Conservation (phyloP, 208 protist species). For the Trichomonas gallinae region DNA sequence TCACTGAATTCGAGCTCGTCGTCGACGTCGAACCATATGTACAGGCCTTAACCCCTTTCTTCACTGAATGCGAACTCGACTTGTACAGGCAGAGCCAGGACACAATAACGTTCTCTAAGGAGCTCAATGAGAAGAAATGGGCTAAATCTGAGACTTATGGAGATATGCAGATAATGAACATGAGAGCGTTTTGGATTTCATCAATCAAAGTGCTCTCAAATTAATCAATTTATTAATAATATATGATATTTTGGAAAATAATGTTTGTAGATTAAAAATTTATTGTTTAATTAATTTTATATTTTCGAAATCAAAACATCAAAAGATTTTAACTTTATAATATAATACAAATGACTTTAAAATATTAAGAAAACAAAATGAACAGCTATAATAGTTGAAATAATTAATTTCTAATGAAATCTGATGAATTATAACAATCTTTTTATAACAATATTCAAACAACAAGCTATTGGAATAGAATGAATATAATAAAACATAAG, state of each 20-base stretch:
- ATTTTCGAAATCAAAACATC: too few species aligned
- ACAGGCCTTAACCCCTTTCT: background rate
- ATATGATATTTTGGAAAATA: background rate
- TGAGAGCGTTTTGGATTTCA: background rate
- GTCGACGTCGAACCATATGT: background rate
- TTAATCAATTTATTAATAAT: background rate
- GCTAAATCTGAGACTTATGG: background rate
- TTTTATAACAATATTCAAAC: too few species aligned
- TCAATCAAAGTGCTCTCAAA: background rate
- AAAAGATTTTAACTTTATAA: too few species aligned
- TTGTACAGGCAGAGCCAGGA: background rate
- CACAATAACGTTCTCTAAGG: background rate
- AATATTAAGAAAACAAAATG: too few species aligned
- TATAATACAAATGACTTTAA: too few species aligned
- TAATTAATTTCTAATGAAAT: too few species aligned
- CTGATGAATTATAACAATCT: too few species aligned
- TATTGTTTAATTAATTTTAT: too few species aligned
- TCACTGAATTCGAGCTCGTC: background rate
- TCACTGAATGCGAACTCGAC: background rate
- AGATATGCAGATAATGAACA: background rate
- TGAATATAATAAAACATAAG: too few species aligned
- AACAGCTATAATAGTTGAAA: too few species aligned
- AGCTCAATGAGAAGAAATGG: background rate
- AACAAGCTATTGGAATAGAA: too few species aligned
- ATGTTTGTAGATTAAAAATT: background rate